Evolutionary conservation across 345 rosid genomes (phyloP).

Genomic region (Diplotaxis tenuifolia): DNA sequence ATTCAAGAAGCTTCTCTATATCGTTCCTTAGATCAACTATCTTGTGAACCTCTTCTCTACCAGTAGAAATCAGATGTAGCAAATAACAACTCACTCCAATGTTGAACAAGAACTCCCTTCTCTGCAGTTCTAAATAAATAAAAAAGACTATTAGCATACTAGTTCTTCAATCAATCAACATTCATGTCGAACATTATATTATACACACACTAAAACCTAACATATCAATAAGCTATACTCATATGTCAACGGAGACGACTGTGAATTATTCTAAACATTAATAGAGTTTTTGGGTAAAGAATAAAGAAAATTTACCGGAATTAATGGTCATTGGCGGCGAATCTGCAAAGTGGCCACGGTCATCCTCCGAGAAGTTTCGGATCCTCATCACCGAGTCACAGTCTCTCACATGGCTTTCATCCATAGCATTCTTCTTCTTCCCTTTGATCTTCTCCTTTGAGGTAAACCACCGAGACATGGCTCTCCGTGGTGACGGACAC

Average conservation of each 20-base stretch:
- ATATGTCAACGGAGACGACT: not conserved
- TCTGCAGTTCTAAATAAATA: slow-evolving; percentile 26
- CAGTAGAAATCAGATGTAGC: slow-evolving; percentile 46
- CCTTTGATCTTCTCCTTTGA: slow-evolving; percentile 4
- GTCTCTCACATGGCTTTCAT: not conserved
- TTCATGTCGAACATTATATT: not conserved
- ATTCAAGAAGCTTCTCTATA: slow-evolving; percentile 50
- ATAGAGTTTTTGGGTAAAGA: no score
- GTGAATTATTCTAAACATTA: no score
- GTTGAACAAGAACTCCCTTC: slow-evolving; percentile 41
- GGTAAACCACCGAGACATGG: slow-evolving; percentile 26
- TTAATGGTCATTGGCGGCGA: not conserved
- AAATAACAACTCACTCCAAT: slow-evolving; percentile 59
- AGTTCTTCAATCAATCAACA: no score
- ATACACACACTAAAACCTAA: not conserved
- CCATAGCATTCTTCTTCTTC: slow-evolving; percentile 1
- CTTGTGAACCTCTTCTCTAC: slow-evolving; percentile 60
- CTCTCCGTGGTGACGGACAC: slow-evolving; percentile 20
- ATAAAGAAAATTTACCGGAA: slow-evolving; percentile 4
- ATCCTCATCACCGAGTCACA: not conserved
- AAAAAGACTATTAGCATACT: no score
- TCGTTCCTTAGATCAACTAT: slow-evolving; percentile 49
- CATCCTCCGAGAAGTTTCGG: not conserved
- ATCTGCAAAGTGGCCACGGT: not conserved
- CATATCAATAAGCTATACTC: not conserved